Conservation (phyloP, 1,284 basidiomycete genomes). For the Schizophyllum amplum region DNA sequence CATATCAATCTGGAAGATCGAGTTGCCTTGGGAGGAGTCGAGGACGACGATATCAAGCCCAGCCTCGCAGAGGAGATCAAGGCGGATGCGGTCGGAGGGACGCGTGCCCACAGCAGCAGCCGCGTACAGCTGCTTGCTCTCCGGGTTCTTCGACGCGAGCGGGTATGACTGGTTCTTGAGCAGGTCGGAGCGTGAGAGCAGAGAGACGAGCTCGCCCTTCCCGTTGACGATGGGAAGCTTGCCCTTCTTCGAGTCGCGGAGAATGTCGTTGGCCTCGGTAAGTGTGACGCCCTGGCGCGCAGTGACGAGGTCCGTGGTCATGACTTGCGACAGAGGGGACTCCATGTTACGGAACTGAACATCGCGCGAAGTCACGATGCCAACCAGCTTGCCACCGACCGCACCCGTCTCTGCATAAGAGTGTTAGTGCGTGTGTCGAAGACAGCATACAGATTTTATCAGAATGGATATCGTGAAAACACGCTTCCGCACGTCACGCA, state of each 20-base stretch:
- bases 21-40: conserved; percentile 98
- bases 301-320: conserved; percentile 84
- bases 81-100: conserved; percentile 80
- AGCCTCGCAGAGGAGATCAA: conserved; percentile 83
- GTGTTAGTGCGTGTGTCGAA: conserved; percentile 13
- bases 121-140: conserved; percentile 94
- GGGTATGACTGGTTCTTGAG: conserved; percentile 99
- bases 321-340: conserved; percentile 75
- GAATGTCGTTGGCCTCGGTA: conserved; percentile 87
- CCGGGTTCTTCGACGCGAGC: conserved; percentile 86
- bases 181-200: conserved; percentile 92
- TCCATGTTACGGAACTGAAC: conserved; percentile 83
- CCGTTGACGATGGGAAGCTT: conserved; percentile 89
- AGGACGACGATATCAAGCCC: conserved; percentile 94
- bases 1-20: conserved; percentile 92
- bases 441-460: conserved; percentile 13
- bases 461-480: conserved; percentile 29
- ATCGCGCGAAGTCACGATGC: conserved; percentile 96
- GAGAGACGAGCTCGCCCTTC: conserved; percentile 71
- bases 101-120: conserved; percentile 97
- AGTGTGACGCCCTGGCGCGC: conserved; percentile 85
- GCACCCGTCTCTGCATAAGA: conserved; percentile 68
- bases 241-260: conserved; percentile 96
- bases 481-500: conserved; percentile 61
- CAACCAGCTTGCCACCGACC: conserved; percentile 86